A percentile compares a stretch with the other conserved stretches of the same genome.
These are phyloP conservation scores for Haplographium delicatum DNA, from an alignment of 495 filamentous ascomycete genomes.

Conservation along the genomic window DNA sequence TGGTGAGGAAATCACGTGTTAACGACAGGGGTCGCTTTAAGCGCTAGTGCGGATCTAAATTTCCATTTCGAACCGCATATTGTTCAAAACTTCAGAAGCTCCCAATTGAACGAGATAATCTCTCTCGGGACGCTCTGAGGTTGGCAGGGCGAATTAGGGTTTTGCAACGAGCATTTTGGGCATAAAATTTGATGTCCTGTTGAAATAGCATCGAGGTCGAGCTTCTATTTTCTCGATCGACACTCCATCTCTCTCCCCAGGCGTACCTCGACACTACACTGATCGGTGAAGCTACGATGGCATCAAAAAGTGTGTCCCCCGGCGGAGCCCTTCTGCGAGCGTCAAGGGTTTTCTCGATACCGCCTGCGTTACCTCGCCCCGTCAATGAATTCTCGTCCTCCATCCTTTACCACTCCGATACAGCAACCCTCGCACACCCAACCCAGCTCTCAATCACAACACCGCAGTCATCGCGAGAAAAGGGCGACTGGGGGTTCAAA, in stretches of 20 bases:
- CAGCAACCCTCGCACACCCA: conserved; percentile 72
- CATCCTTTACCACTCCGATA: conserved; percentile 47
- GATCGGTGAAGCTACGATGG: conserved; percentile 13
- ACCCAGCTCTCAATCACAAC: conserved; percentile 81
- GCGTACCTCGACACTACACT: conserved; percentile 1
- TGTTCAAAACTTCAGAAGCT: conserved; percentile 2
- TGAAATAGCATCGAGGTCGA: not conserved
- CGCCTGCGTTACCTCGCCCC: conserved; percentile 43
- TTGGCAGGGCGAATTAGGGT: not conserved
- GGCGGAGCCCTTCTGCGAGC: conserved; percentile 54
- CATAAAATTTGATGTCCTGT: not conserved
- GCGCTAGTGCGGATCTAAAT: not conserved
- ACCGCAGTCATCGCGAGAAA: conserved; percentile 60
- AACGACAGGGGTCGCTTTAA: not conserved
- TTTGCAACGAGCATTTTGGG: conserved; percentile 1
- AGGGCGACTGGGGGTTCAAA: conserved; percentile 95
- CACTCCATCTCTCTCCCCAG: not conserved
- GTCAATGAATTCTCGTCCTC: conserved; percentile 30
- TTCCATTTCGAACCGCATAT: not conserved
- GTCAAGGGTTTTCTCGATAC: conserved; percentile 55
- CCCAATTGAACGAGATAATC: conserved; percentile 2
- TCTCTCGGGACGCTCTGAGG: not conserved
- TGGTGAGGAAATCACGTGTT: too few relatives aligned
- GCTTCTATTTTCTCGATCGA: not conserved
- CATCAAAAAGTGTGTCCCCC: conserved; percentile 39